Base-by-base conservation (phyloP, 2,329 filamentous ascomycete species). In the Alternaria angustiovoidea region DNA sequence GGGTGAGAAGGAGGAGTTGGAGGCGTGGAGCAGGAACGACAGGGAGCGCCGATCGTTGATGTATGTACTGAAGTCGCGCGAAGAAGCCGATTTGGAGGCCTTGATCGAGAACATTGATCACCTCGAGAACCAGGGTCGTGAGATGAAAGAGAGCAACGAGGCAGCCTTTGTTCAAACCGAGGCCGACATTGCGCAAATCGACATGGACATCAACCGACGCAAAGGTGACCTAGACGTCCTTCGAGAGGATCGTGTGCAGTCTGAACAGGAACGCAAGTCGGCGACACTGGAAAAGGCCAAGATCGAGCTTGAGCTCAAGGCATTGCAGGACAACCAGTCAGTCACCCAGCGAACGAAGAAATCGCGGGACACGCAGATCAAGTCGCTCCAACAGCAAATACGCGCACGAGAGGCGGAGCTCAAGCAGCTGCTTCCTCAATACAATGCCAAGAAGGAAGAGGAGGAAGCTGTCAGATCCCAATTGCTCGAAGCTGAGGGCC, bases 1-100 rank as follows among this genome's bases (percentile, higher is more conserved):
- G 78, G 94, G 97, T 76, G 95, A 99, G 79, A 98, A 98, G 78
- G 93, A 97, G 73, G 96, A 99, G 78, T 84, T 99, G 39, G 89
- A 93, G 46, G 93, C 90, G 7, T 99, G 94, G 75, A 95, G 98
- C 78, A 93, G 97, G 62, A 97, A 96, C 77, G 95, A 99, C 71
- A 89, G 91, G 59, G 94, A 99, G 78, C 88, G 93, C 60, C 86
- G 94, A 66, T 97, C 94, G 76, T 84, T 99, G 46, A 93, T 98
- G 78, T 98, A 98, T 75, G 95, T 94, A 0, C 94, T 97, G 71
- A 93, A 97, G 79, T 90, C 95, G 68, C 90, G 92, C 63, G 93
- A 97, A 72, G 93, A 98, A 75, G 86, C 90, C 18, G 90, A 91
- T 22, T 88, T 97, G 36, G 85, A 91, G 60, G 87, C 88, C 44